Evolutionary conservation across 805 yeast species (phyloP), one percentile per base, ranked within the genome.

Genomic region (Hanseniaspora lindneri): DNA sequence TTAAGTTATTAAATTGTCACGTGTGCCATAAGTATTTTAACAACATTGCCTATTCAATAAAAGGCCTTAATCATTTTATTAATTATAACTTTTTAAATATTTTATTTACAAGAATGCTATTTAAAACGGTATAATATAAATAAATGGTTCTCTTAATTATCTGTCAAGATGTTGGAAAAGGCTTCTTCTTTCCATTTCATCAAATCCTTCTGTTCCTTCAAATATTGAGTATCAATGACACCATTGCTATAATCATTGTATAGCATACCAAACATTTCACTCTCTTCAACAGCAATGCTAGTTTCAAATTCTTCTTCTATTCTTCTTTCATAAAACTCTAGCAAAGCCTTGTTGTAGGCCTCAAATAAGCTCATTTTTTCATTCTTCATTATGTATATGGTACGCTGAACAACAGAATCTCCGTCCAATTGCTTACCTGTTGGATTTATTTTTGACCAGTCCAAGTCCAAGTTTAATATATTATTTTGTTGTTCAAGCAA

Each of bases 281-380:
- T 76, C 63, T 92, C 96, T 71, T 92, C 98, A 52, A 71, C 72
- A 3, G 84, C 75, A 2, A 89, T 71, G 60, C 75, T 74, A 59
- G 70, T 67, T 61, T 80, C 85, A 2, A 84, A 69, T 58, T 88
- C 95, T 59, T 83, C 82, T 52, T 81, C 77, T 72, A 87, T 84
- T 60, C 96, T 77, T 51, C 85, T 69, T 55, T 82, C 74, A 63
- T 92, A 92, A 61, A 85, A 92, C 65, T 92, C 97, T 54, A 75
- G 78, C 55, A 95, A 74, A 2, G 97, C 86, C 58, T 76, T 75
- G 58, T 85, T 89, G 60, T 89, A 92, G 0, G 95, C 94, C 16
- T 76, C 77, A 41, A 73, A 61, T 24, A 80, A 59, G 34, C 61
- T 55, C 23, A 55, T 53, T 6, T 58, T 51, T 5, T 66, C 60